phyloP scores from a whole-genome alignment of 1,284 basidiomycete genomes.

The Sanghuangporus baumii region DNA sequence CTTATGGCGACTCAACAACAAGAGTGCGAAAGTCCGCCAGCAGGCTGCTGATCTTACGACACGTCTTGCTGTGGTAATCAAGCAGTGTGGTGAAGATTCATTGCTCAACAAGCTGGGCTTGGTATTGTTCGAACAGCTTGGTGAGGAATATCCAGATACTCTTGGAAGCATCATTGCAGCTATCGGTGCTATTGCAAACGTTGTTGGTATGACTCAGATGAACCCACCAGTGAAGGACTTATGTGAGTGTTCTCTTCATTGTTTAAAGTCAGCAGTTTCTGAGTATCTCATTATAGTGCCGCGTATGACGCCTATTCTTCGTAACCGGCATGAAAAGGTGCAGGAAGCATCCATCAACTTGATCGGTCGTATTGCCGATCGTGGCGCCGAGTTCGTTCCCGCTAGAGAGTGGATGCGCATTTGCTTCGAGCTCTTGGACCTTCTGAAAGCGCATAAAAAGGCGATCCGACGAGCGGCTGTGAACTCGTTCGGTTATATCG shows the following conservation, averaged over 20 bases:
- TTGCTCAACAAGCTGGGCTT: conserved; percentile 94
- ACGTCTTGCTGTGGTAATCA: conserved; percentile 94
- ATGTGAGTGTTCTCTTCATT: conserved; percentile 47
- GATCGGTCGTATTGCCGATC: conserved; percentile 99
- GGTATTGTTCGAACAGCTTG: conserved; percentile 97
- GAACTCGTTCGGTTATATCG: conserved; percentile 99
- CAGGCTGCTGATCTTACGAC: conserved; percentile 97
- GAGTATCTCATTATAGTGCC: conserved; percentile 49
- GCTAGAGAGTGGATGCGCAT: conserved; percentile 99
- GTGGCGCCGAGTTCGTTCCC: conserved; percentile 97
- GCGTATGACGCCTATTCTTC: conserved; percentile 98
- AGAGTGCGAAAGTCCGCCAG: conserved; percentile 98
- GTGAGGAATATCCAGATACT: conserved; percentile 99
- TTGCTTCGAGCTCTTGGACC: conserved; percentile 95
- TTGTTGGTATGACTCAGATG: conserved; percentile 99
- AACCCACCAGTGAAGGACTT: conserved; percentile 99
- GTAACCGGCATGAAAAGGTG: conserved; percentile 99
- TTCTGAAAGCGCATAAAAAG: conserved; percentile 99
- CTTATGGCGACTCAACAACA: conserved; percentile 98
- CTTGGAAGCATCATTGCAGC: conserved; percentile 98
- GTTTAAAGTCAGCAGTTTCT: conserved; percentile 7
- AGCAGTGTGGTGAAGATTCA: conserved; percentile 96
- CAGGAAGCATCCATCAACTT: conserved; percentile 99
- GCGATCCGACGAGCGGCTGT: conserved; percentile 97
- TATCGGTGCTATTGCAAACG: conserved; percentile 97